phyloP scores from a whole-genome alignment of 202 grass and related monocot species.

The Musa balbisiana region DNA sequence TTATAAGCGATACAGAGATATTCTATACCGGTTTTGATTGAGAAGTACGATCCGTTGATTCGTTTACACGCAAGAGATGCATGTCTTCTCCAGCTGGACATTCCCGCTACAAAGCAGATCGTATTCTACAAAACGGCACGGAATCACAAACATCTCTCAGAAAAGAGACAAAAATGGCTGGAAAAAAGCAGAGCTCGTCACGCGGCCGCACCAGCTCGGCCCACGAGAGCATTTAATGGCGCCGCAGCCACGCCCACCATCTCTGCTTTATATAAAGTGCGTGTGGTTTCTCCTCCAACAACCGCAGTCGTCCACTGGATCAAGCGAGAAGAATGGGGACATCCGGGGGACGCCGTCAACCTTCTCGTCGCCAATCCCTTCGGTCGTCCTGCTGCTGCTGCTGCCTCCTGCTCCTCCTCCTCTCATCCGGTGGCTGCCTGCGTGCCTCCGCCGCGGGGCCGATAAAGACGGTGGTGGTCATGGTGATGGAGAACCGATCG shows the following conservation, averaged over 20 bases:
- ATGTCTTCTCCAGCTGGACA: too few species aligned
- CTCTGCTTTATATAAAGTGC: background rate
- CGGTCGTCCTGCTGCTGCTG: background rate
- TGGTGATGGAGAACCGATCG: slow-evolving; percentile 98
- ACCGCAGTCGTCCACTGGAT: background rate
- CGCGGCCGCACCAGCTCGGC: background rate
- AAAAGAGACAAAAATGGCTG: background rate
- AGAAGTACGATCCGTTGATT: too few species aligned
- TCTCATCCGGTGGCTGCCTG: background rate
- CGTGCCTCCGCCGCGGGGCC: slow-evolving; percentile 19
- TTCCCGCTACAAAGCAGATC: too few species aligned
- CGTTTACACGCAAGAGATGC: too few species aligned
- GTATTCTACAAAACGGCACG: background rate
- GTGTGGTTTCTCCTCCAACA: background rate
- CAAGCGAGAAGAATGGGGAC: background rate
- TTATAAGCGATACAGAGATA: too few species aligned
- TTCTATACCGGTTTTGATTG: too few species aligned
- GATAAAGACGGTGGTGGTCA: slow-evolving; percentile 86
- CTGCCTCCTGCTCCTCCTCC: background rate
- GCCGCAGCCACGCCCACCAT: background rate
- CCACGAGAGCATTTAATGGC: background rate
- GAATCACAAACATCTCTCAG: background rate
- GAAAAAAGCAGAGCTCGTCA: background rate
- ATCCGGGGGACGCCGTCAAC: slow-evolving; percentile 3
- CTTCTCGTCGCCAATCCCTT: background rate